phyloP scores from a whole-genome alignment of 148 eudicot species.

The Camellia lanceoleosa region DNA sequence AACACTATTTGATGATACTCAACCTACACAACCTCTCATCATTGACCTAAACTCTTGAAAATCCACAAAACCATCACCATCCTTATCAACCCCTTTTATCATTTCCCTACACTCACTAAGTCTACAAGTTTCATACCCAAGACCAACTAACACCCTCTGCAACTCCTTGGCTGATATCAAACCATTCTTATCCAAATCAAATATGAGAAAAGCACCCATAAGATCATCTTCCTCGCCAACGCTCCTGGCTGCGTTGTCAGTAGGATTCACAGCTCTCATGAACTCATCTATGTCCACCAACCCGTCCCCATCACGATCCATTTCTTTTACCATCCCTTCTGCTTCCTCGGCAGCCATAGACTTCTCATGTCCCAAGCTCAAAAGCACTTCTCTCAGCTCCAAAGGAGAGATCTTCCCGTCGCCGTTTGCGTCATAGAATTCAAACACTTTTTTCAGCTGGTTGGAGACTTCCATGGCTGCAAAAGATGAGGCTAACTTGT shows the following conservation, averaged over 20 bases:
- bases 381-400: slow-evolving; percentile 49
- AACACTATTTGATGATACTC: too few relatives aligned
- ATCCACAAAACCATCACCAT: slow-evolving; percentile 68
- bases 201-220: slow-evolving; percentile 51
- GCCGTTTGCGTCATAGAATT: slow-evolving; percentile 59
- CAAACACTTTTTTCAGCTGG: slow-evolving; percentile 60
- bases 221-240: slow-evolving; percentile 24
- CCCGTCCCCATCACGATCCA: slow-evolving; percentile 69
- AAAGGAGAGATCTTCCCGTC: slow-evolving; percentile 59
- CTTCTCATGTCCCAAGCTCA: slow-evolving; percentile 49
- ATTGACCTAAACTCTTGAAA: slow-evolving; percentile 56
- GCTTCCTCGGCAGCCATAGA: slow-evolving; percentile 50
- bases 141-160: slow-evolving; percentile 43
- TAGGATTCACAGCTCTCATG: slow-evolving; percentile 39
- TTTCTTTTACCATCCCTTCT: slow-evolving; percentile 41
- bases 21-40: slow-evolving; percentile 28
- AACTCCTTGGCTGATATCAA: slow-evolving; percentile 55
- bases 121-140: slow-evolving; percentile 49
- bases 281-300: slow-evolving; percentile 61
- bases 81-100: slow-evolving; percentile 64
- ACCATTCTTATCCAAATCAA: slow-evolving; percentile 60
- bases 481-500: slow-evolving; percentile 31
- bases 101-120: slow-evolving; percentile 53
- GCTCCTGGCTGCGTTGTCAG: background rate
- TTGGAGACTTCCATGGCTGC: slow-evolving; percentile 42